Conservation (phyloP, 2,329 filamentous ascomycete species). For the Zymoseptoria brevis region DNA sequence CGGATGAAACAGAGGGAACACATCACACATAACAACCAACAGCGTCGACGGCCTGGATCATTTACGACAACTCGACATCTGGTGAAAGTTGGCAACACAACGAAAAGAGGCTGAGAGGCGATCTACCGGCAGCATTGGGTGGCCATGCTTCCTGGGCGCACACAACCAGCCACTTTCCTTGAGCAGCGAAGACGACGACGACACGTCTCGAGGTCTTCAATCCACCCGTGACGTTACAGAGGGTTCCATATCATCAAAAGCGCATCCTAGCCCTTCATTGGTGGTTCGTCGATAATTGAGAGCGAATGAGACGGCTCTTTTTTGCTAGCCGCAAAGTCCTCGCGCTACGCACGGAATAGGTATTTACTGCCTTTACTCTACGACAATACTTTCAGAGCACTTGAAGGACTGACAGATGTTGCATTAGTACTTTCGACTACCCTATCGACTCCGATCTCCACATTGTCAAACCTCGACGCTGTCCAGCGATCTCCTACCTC, state of each 20-base stretch:
- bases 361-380: conserved; percentile 7
- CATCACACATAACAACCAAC: not conserved
- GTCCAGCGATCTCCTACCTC: conserved; percentile 10
- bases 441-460: not conserved
- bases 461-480: not conserved
- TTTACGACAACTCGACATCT: not conserved
- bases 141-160: not conserved
- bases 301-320: conserved; percentile 16
- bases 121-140: not conserved
- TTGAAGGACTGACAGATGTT: not conserved
- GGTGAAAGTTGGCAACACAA: not conserved
- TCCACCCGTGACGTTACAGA: conserved; percentile 6
- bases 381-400: not conserved
- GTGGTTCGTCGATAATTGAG: conserved; percentile 4
- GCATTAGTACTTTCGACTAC: not conserved
- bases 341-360: conserved; percentile 14
- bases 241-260: not conserved
- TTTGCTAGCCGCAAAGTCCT: conserved; percentile 12
- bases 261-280: conserved; percentile 13
- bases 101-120: not conserved
- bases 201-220: conserved; percentile 3
- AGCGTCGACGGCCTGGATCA: not conserved
- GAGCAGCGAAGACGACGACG: not conserved
- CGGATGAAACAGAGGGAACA: not conserved
- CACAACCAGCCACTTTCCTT: not conserved